Percentiles rank a stretch among this genome's conserved stretches.
Evolutionary conservation across 129 eudicot genomes (phyloP).

Genomic region (Flaveria robusta): DNA sequence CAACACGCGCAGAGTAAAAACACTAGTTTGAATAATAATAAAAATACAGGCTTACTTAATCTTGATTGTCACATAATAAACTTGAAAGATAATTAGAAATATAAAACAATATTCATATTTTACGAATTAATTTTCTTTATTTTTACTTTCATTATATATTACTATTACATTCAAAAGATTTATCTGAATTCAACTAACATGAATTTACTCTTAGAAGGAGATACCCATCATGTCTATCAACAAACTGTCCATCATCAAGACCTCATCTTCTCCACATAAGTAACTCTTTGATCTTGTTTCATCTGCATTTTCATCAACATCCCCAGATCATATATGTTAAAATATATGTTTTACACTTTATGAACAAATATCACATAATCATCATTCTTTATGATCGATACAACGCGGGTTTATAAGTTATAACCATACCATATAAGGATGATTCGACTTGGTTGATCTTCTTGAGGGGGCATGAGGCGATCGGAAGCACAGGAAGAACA

Average conservation of each 20-base stretch:
- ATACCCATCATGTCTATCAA: conserved; percentile 62
- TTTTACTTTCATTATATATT: too few species aligned
- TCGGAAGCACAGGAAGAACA: conserved; percentile 66
- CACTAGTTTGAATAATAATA: too few species aligned
- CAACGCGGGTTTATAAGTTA: not conserved
- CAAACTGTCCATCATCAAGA: conserved; percentile 59
- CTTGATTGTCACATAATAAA: too few species aligned
- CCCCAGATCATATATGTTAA: not conserved
- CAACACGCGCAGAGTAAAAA: too few species aligned
- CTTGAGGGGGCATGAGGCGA: conserved; percentile 55
- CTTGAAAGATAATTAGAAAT: too few species aligned
- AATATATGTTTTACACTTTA: not conserved
- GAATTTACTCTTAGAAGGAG: conserved; percentile 34
- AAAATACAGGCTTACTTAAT: too few species aligned
- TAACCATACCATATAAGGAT: conserved; percentile 32
- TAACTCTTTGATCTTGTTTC: conserved; percentile 17
- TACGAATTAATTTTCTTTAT: too few species aligned
- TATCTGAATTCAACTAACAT: too few species aligned
- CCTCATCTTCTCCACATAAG: conserved; percentile 54
- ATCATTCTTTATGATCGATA: too few species aligned
- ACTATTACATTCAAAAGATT: too few species aligned
- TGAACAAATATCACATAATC: not conserved
- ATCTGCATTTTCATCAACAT: conserved; percentile 35
- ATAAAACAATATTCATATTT: too few species aligned
- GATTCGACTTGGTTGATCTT: conserved; percentile 34